These are phyloP conservation scores for Tolypocladium tundrense DNA, from an alignment of 2,329 filamentous ascomycete species.

Conservation along the genomic window DNA sequence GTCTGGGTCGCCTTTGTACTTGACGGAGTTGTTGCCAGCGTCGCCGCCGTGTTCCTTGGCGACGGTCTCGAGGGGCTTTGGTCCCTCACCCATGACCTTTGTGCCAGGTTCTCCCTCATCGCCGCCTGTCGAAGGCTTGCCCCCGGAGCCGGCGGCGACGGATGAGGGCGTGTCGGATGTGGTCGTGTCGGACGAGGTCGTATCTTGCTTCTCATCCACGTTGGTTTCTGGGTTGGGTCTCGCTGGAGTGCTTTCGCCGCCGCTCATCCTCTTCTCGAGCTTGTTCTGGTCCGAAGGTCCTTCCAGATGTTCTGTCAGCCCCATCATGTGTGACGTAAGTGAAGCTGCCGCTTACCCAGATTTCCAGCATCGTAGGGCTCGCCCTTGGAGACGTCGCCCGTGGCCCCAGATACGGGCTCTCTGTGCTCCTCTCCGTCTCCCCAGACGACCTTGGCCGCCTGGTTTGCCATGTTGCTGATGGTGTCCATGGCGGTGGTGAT, in stretches of 20 bases:
- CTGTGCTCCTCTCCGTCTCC: constrained; percentile 28
- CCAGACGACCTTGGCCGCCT: constrained; percentile 32
- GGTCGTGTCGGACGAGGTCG: neutral
- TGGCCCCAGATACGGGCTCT: constrained; percentile 64
- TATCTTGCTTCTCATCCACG: neutral
- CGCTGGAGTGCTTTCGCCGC: neutral
- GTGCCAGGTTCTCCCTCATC: constrained; percentile 21
- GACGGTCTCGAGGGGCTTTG: constrained; percentile 22
- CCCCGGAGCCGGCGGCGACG: neutral
- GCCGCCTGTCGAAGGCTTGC: constrained; percentile 8
- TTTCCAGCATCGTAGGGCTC: constrained; percentile 78
- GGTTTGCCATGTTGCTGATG: constrained; percentile 41
- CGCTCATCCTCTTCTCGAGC: constrained; percentile 2
- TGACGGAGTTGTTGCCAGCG: constrained; percentile 11
- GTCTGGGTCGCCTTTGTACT: neutral
- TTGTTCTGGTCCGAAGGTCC: constrained; percentile 3
- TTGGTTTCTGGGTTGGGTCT: neutral
- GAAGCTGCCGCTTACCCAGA: constrained; percentile 31
- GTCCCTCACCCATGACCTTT: constrained; percentile 16
- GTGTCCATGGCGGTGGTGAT: constrained; percentile 45
- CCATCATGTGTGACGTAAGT: no score
- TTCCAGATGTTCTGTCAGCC: neutral
- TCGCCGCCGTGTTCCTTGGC: constrained; percentile 23
- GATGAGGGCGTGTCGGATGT: neutral
- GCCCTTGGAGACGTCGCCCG: constrained; percentile 54